Percentiles rank a stretch among this genome's conserved stretches.
These are phyloP conservation scores for Pittosporum tobira DNA, from an alignment of 129 eudicot species.

Conservation along the genomic window DNA sequence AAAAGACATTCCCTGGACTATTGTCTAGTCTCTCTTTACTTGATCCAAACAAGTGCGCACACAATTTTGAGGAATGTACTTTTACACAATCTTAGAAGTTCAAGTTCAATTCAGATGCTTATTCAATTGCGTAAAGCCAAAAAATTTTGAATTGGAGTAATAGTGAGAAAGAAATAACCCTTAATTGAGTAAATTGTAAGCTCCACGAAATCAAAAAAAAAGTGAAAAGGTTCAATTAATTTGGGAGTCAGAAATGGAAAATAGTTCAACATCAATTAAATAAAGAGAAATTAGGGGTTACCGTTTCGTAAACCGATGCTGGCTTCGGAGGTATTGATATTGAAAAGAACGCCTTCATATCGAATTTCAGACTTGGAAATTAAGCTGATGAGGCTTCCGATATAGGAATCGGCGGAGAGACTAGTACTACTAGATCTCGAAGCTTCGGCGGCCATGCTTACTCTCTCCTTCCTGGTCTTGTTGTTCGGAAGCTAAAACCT, in stretches of 20 bases:
- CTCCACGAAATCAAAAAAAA: neutral
- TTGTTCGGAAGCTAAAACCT: neutral
- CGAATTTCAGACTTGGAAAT: slow-evolving; percentile 73
- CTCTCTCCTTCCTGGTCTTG: neutral
- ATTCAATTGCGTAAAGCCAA: no score
- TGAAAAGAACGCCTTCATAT: slow-evolving; percentile 60
- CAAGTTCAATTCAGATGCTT: no score
- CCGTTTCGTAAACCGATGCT: slow-evolving; percentile 59
- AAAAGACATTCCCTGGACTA: neutral
- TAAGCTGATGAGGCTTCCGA: slow-evolving; percentile 64
- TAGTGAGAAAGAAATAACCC: no score
- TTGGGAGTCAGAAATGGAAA: no score
- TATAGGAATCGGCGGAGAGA: slow-evolving; percentile 43
- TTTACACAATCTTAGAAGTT: no score
- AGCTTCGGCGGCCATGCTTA: slow-evolving; percentile 23
- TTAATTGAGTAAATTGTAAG: no score
- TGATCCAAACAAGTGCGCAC: no score
- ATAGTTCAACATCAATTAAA: no score
- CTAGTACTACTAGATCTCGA: slow-evolving; percentile 33
- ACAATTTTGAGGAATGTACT: no score
- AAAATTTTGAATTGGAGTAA: no score
- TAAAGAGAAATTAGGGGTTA: slow-evolving; percentile 1
- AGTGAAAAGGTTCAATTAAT: no score
- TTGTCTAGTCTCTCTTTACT: no score
- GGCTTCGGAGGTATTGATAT: slow-evolving; percentile 50